Evolutionary conservation across 257 asterid genomes (phyloP).

Genomic region (Petunia axillaris): DNA sequence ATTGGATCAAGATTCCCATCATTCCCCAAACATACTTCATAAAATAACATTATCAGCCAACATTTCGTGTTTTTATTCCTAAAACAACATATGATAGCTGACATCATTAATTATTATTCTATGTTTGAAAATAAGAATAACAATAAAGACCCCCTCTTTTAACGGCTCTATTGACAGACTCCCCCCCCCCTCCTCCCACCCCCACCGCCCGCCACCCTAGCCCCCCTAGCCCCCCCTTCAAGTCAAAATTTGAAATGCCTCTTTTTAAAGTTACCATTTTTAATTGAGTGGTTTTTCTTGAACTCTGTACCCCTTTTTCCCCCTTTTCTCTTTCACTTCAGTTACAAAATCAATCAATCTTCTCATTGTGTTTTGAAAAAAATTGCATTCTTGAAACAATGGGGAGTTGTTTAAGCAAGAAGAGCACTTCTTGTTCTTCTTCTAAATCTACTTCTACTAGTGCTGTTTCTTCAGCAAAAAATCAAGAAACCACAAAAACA

Average conservation of each 20-base stretch:
- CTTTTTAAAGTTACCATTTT: conserved; percentile 47
- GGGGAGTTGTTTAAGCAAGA: conserved; percentile 98
- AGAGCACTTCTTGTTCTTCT: conserved; percentile 45
- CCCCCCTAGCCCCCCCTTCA: conserved; percentile 33
- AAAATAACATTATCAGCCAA: not conserved
- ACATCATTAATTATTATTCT: conserved; percentile 34
- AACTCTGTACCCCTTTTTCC: conserved; percentile 42
- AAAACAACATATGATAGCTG: conserved; percentile 25
- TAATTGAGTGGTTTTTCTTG: conserved; percentile 55
- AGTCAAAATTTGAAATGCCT: conserved; percentile 59
- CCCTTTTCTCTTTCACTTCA: conserved; percentile 33
- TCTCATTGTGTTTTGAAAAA: conserved; percentile 20
- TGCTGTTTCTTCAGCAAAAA: conserved; percentile 34
- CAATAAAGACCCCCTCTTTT: conserved; percentile 23
- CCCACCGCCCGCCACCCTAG: not conserved
- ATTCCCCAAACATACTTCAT: not conserved
- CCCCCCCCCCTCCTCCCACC: conserved; percentile 26
- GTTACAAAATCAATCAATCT: conserved; percentile 21
- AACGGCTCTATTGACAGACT: conserved; percentile 66
- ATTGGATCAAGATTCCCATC: conserved; percentile 47
- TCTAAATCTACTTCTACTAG: conserved; percentile 41
- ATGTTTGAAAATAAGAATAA: not conserved
- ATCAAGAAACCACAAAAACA: conserved; percentile 41
- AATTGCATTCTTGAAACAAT: conserved; percentile 39
- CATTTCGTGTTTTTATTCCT: not conserved